phyloP scores from a whole-genome alignment of 139 green algal genomes.

The Klebsormidium nitens region DNA sequence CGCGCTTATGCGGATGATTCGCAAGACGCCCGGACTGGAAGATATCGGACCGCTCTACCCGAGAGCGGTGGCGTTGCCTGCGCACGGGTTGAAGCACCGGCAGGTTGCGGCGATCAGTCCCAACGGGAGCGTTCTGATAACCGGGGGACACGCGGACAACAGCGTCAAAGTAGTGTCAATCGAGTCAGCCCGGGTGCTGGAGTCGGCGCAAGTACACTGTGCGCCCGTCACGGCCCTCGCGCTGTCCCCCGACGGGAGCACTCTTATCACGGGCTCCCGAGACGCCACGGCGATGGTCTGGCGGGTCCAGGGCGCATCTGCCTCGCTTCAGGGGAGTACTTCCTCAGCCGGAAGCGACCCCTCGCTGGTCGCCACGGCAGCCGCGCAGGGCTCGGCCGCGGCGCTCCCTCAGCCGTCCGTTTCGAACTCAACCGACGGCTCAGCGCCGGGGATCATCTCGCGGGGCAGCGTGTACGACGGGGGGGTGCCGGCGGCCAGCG shows the following conservation, averaged over 20 bases:
- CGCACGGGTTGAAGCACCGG: background rate
- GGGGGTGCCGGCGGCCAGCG: too few species aligned
- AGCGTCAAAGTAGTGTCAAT: conserved; percentile 23
- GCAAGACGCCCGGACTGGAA: background rate
- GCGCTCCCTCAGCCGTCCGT: too few species aligned
- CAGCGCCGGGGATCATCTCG: too few species aligned
- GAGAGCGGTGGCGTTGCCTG: background rate
- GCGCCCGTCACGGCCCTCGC: conserved; percentile 57
- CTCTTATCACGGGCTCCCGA: conserved; percentile 47
- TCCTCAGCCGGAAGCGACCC: background rate
- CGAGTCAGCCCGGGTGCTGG: conserved; percentile 40
- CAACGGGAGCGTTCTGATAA: conserved; percentile 3
- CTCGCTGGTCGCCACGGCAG: background rate
- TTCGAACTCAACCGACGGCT: too few species aligned
- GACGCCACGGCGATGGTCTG: conserved; percentile 62
- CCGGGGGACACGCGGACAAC: conserved; percentile 25
- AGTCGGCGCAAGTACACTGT: conserved; percentile 51
- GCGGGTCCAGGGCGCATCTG: conserved; percentile 19
- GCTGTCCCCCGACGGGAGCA: conserved; percentile 32
- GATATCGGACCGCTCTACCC: background rate
- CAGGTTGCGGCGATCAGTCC: background rate
- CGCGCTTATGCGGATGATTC: conserved; percentile 23
- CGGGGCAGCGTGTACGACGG: too few species aligned
- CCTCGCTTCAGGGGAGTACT: background rate
- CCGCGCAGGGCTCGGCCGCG: background rate